Evolutionary conservation across 2,329 filamentous ascomycete species (phyloP).

Genomic region (Graphiopsis chlorocephala): DNA sequence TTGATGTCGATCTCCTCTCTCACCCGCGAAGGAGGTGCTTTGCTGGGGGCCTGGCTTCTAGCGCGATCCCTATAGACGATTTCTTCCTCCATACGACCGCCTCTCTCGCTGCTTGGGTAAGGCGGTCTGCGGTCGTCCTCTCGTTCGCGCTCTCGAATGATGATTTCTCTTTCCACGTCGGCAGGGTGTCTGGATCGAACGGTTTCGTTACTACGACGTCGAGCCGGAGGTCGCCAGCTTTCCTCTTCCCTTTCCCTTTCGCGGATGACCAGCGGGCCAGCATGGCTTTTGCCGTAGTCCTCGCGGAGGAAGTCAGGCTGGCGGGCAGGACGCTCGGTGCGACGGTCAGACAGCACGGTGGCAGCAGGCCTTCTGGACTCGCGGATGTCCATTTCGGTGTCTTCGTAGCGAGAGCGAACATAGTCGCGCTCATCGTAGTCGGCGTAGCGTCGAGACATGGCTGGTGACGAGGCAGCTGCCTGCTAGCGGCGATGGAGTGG

Average conservation of each 20-base stretch:
- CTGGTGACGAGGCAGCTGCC: conserved; percentile 8
- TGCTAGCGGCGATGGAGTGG: not conserved
- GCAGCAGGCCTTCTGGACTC: conserved; percentile 31
- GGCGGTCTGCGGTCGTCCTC: conserved; percentile 27
- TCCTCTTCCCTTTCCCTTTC: conserved; percentile 41
- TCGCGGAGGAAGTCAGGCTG: conserved; percentile 51
- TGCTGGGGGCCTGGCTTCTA: conserved; percentile 29
- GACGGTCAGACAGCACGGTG: conserved; percentile 33
- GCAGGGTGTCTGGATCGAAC: conserved; percentile 11
- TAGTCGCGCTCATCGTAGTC: conserved; percentile 42
- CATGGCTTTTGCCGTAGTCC: conserved; percentile 44
- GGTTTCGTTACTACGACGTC: conserved; percentile 28
- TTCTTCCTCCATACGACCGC: conserved; percentile 35
- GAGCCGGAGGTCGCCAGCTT: conserved; percentile 28
- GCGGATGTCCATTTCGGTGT: conserved; percentile 37
- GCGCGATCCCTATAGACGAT: conserved; percentile 38
- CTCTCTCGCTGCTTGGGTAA: conserved; percentile 28
- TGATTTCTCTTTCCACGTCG: conserved; percentile 12
- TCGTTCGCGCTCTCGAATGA: conserved; percentile 24
- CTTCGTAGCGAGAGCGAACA: conserved; percentile 40
- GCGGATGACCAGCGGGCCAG: conserved; percentile 47
- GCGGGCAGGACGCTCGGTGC: conserved; percentile 40
- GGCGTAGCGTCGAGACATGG: conserved; percentile 43
- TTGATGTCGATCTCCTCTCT: conserved; percentile 35
- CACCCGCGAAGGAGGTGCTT: conserved; percentile 24